Conservation (phyloP, 192 early-diverging fungal species). For the Gamsiella multidivaricata region DNA sequence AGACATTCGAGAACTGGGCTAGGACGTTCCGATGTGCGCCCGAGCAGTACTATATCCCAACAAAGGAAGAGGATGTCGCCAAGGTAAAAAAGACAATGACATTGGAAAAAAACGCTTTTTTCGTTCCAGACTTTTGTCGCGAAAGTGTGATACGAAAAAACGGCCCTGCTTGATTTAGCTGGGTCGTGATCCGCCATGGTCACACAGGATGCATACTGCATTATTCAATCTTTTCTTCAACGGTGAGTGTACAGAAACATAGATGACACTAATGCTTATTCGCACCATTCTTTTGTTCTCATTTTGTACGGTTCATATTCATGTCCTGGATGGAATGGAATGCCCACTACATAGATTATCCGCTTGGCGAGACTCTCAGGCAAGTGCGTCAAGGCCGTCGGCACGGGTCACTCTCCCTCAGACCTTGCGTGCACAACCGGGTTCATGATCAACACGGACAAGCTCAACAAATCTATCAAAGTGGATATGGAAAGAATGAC, state of each 20-base stretch:
- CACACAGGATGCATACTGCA: too few species aligned
- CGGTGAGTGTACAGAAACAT: too few species aligned
- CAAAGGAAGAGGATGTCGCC: slow-evolving; percentile 68
- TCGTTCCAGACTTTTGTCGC: neutral
- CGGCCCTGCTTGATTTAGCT: too few species aligned
- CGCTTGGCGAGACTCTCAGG: slow-evolving; percentile 52
- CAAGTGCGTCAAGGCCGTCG: slow-evolving; percentile 70
- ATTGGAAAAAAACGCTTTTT: slow-evolving; percentile 8
- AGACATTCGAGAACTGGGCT: slow-evolving; percentile 75
- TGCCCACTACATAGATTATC: slow-evolving; percentile 65
- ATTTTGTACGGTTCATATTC: neutral
- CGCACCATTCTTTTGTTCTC: neutral
- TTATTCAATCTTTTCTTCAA: too few species aligned
- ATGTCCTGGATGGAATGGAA: neutral
- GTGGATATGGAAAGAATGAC: slow-evolving; percentile 60
- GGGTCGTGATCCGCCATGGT: too few species aligned
- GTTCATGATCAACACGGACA: slow-evolving; percentile 77
- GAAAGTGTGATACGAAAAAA: neutral
- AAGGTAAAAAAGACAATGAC: slow-evolving; percentile 60
- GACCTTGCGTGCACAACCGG: slow-evolving; percentile 75
- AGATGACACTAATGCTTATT: too few species aligned
- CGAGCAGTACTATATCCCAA: slow-evolving; percentile 67
- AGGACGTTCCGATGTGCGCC: slow-evolving; percentile 69
- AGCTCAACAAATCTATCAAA: slow-evolving; percentile 64
- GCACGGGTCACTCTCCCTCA: slow-evolving; percentile 80